Conservation (phyloP, 495 filamentous ascomycete genomes). For the Penicillium verhagenii region DNA sequence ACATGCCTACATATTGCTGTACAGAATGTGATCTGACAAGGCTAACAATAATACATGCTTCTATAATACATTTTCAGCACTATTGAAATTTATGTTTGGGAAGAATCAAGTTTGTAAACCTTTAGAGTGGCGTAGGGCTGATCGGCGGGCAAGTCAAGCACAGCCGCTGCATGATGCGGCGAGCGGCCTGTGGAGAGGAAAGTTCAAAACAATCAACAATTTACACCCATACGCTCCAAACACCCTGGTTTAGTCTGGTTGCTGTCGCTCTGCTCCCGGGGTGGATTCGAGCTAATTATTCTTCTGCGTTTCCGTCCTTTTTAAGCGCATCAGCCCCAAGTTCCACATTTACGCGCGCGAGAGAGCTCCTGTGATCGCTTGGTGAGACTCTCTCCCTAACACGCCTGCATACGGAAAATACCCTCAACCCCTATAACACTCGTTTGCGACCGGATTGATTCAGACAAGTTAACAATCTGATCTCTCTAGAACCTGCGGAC, state of each 20-base stretch:
- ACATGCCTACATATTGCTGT: not conserved
- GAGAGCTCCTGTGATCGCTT: slow-evolving; percentile 31
- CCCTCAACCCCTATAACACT: not conserved
- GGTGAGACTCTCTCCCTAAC: slow-evolving; percentile 24
- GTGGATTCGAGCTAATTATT: not conserved
- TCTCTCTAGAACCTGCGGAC: slow-evolving; percentile 30
- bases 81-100: too few relatives aligned
- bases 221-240: slow-evolving; percentile 9
- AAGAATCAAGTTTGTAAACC: not conserved
- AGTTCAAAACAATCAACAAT: slow-evolving; percentile 42
- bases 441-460: slow-evolving; percentile 15
- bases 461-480: slow-evolving; percentile 14
- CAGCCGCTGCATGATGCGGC: slow-evolving; percentile 43
- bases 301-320: not conserved
- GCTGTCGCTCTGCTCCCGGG: not conserved
- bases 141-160: slow-evolving; percentile 35
- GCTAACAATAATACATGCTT: not conserved
- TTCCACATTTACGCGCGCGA: slow-evolving; percentile 25
- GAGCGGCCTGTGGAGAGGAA: slow-evolving; percentile 43
- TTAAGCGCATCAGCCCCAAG: slow-evolving; percentile 17
- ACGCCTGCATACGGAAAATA: slow-evolving; percentile 11
- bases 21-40: not conserved
- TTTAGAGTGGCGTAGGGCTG: slow-evolving; percentile 34
- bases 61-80: too few relatives aligned
- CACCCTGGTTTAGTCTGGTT: not conserved